These are phyloP conservation scores for Castanea sativa DNA, from an alignment of 306 rosid genomes.

Conservation along the genomic window DNA sequence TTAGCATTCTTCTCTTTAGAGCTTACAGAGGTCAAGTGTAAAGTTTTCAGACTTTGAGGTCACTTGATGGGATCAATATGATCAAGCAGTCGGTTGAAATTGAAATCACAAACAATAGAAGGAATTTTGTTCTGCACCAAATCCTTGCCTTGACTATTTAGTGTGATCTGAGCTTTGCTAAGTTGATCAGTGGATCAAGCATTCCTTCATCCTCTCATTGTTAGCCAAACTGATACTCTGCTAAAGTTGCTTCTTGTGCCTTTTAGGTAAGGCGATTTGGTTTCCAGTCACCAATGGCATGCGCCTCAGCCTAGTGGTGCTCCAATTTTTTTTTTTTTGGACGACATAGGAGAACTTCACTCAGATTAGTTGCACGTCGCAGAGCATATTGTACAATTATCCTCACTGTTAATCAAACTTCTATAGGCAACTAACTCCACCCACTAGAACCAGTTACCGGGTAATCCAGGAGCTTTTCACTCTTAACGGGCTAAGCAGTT, in stretches of 20 bases:
- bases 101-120: neutral
- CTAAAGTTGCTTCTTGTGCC: neutral
- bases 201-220: neutral
- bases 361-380: too few relatives aligned
- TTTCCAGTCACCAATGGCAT: neutral
- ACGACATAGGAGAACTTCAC: too few relatives aligned
- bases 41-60: neutral
- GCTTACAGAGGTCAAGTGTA: neutral
- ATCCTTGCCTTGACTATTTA: neutral
- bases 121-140: neutral
- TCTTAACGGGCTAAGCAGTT: too few relatives aligned
- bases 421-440: too few relatives aligned
- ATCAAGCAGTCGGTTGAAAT: neutral
- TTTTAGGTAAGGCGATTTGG: neutral
- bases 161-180: neutral
- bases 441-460: too few relatives aligned
- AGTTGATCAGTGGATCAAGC: neutral
- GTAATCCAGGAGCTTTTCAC: too few relatives aligned
- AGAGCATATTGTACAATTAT: too few relatives aligned
- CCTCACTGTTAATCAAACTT: too few relatives aligned
- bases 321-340: too few relatives aligned
- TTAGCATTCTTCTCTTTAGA: neutral
- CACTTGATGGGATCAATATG: neutral
- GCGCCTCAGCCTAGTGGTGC: neutral
- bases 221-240: neutral